Base-by-base conservation (phyloP, 306 rosid genomes). In the Cucurbita argyrosperma region DNA sequence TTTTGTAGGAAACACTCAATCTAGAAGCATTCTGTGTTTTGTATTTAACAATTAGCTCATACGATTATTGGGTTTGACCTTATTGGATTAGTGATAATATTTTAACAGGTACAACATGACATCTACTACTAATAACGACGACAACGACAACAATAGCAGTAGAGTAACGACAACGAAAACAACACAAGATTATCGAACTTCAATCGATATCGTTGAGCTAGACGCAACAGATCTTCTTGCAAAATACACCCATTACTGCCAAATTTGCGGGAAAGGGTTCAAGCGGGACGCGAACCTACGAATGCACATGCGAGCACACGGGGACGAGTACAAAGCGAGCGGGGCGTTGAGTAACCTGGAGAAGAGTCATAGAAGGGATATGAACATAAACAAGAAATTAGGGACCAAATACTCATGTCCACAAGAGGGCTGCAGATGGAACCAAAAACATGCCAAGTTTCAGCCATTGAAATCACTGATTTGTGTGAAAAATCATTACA, bases 251-350 rank as follows among this genome's bases (percentile, higher is more conserved):
- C 98, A 94, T 68, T 89, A 94, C 56, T 94, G 98, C 62, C 90
- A 86, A 57, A 88, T 90, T 43, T 94, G 98, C 52, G 97, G 95
- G 2, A 94, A 94, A 82, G 98, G 98, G 63, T 94, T 94, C 57
- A 90, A 90, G 83, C 79, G 98, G 0, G 98, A 94, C 1, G 98
- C 98, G 0, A 94, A 94, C 82, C 75, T 94, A 78, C 82, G 98
- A 83, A 94, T 90, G 96, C 98, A 94, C 77, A 94, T 94, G 98
- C 87, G 98, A 68, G 98, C 98, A 52, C 98, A 90, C 46, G 98
- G 98, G 0, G 97, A 94, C 63, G 91, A 90, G 83, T 89, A 94
- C 81, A 94, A 94, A 60, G 89, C 89, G 0, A 94, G 72, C 58
- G 88, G 83, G 3, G 96, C 98, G 3, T 76, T 94, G 76, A 86